Base-by-base conservation (phyloP, 1,284 basidiomycete genomes). In the Sporisorium graminicola region DNA sequence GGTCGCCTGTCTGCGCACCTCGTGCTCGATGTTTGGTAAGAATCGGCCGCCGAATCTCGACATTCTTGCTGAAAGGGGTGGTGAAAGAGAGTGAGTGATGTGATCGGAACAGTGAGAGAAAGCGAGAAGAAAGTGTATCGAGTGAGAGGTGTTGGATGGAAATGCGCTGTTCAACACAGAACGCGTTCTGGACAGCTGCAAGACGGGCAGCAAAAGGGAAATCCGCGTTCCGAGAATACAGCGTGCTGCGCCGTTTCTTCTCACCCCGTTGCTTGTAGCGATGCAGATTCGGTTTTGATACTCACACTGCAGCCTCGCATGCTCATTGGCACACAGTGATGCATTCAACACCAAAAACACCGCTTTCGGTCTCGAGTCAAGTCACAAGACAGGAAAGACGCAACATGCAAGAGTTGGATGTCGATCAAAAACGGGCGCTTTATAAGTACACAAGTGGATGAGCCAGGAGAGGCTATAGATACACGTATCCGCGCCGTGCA, bases 401-500 rank as follows among this genome's bases (percentile, higher is more conserved):
- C 10, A 22, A 13, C 8, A 40, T 49, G 56, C 47, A 20, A 10
- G 9, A 14, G 37, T 18, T 14, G 35, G 3, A 37, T 3, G 24
- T 58, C 14, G 14, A 27, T 54, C 10, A 42, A 46, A 22, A 43
- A 33, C 3, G n/a, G 22, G 29, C 43, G 56, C 26, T 40, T 49
- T 63, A 63, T 29, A 20, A 65, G 42, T 70, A 65, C 58, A 70
- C 52, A 47, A 63, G 12, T 43, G 14, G 51, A 52, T 5, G 42
- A 42, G 44, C 35, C 44, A 22, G 29, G n/a, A 12, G 51, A 64
- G 47, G n/a, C 16, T 58, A 64, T 47, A 57, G 67, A 62, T 64
- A 73, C 64, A 60, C 61, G 54, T 47, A 73, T 73, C 61, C 70
- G 65, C 65, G 65, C 70, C 70, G 65, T 73, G 65, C 70, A 56